phyloP scores from a whole-genome alignment of 805 yeast species.

The Candida germanica region DNA sequence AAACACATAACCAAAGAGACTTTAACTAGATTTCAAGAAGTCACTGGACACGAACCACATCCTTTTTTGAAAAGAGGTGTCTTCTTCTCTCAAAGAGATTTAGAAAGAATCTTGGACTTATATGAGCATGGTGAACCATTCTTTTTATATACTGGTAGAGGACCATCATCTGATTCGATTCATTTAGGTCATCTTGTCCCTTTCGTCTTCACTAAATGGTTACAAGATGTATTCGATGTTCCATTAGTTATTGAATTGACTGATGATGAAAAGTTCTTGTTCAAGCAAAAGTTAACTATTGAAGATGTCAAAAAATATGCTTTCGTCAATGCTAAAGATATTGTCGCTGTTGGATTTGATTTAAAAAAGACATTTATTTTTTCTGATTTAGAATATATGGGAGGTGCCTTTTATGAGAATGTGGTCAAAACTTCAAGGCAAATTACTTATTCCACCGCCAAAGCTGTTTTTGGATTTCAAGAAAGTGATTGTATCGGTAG shows the following conservation, averaged over 20 bases:
- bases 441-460: slow-evolving; percentile 95
- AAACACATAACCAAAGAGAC: slow-evolving; percentile 65
- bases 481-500: slow-evolving; percentile 95
- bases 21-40: slow-evolving; percentile 66
- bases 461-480: slow-evolving; percentile 92
- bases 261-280: slow-evolving; percentile 95
- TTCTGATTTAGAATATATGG: slow-evolving; percentile 90
- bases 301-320: slow-evolving; percentile 84
- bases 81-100: slow-evolving; percentile 89
- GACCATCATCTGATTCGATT: slow-evolving; percentile 92
- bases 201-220: slow-evolving; percentile 93
- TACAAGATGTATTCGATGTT: slow-evolving; percentile 95
- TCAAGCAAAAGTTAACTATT: slow-evolving; percentile 85
- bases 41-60: slow-evolving; percentile 92
- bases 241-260: slow-evolving; percentile 93
- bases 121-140: slow-evolving; percentile 95
- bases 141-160: slow-evolving; percentile 95
- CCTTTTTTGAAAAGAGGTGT: slow-evolving; percentile 85
- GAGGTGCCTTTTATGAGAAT: slow-evolving; percentile 89
- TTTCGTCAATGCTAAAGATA: slow-evolving; percentile 83
- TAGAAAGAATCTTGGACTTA: slow-evolving; percentile 71
- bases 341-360: slow-evolving; percentile 90
- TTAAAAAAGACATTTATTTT: slow-evolving; percentile 94
- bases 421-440: slow-evolving; percentile 90
- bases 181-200: slow-evolving; percentile 98